Base-by-base conservation (phyloP, 352 stramenopile species). In the Pythium brachiatum region DNA sequence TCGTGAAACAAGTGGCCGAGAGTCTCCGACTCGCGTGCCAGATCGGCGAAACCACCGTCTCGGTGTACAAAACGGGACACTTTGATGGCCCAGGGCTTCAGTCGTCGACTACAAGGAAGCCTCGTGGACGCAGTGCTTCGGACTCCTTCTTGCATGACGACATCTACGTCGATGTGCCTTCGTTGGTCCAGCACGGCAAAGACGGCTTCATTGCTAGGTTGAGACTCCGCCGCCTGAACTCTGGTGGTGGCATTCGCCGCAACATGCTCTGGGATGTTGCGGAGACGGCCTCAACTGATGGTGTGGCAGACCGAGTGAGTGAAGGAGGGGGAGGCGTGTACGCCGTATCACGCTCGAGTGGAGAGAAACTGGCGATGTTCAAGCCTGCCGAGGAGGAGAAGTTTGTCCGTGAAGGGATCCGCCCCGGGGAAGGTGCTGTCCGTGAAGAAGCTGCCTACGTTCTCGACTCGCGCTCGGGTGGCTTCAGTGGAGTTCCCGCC, bases 221-320 rank as follows among this genome's bases (percentile, higher is more conserved):
- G n/a, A 69, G 79, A 23, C 71, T 89, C 4, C 75, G 67, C 6
- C 82, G 80, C 6, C 41, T 93, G 25, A 83, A 76, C 38, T 90
- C 82, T 2, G 72, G 78, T 16, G 71, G 72, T 55, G 84, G 84
- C 1, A 52, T 89, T 23, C 82, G 82, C 0, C 79, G 78, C 11
- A 83, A 89, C 26, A 90, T 93, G 82, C 73, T 91, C 9, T 92
- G 82, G 84, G 80, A 92, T 46, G 84, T 93, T 21, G 81, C 81
- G 0, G 60, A 88, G 53, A 57, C 87, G 12, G 66, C 80, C 3
- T 79, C 73, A 3, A 60, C 65, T 1, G 80, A 91, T 44, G 74
- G 79, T 9, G 60, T 89, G 20, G 74, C 79, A 7, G 75, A 90
- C 27, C 72, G 69, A 7, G 71, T 91, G 32, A 69, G 51, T 21